A percentile compares a stretch with the other conserved stretches of the same genome.
These are phyloP conservation scores for Colletotrichum karsti DNA, from an alignment of 2,329 filamentous ascomycete species.

Conservation along the genomic window DNA sequence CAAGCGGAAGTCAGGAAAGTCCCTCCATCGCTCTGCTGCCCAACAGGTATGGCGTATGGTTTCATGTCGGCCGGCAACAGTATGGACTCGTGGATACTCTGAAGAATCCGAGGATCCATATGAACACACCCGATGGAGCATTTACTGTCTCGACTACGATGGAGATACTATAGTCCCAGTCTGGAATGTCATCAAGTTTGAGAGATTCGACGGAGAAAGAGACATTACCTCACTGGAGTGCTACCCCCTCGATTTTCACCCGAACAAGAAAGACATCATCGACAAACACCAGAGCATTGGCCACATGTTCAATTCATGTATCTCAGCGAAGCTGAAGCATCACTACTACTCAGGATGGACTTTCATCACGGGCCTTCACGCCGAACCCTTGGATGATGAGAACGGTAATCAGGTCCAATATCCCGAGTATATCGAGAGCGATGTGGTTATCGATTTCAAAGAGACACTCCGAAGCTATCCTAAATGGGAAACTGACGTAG, in stretches of 20 bases:
- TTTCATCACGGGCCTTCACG: not conserved
- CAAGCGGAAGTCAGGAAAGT: not conserved
- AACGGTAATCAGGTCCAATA: not conserved
- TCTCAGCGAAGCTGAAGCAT: not conserved
- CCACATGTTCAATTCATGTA: not conserved
- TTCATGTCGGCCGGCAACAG: not conserved
- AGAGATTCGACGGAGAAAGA: not conserved
- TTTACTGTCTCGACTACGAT: not conserved
- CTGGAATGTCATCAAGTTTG: not conserved
- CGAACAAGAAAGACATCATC: not conserved
- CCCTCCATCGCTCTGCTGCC: not conserved
- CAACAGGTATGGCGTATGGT: not conserved
- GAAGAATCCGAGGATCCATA: not conserved
- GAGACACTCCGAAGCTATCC: not conserved
- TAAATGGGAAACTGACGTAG: not conserved
- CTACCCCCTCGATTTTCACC: not conserved
- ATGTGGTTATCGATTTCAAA: not conserved
- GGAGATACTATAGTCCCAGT: not conserved
- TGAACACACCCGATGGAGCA: not conserved
- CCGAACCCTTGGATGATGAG: not conserved
- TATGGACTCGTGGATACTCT: too few species aligned
- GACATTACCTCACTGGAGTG: not conserved
- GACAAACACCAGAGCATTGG: not conserved
- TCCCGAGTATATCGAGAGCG: not conserved
- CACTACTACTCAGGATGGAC: not conserved